These are phyloP conservation scores for Eimeria sp. DNA, from an alignment of 169 alveolate species.

Conservation along the genomic window DNA sequence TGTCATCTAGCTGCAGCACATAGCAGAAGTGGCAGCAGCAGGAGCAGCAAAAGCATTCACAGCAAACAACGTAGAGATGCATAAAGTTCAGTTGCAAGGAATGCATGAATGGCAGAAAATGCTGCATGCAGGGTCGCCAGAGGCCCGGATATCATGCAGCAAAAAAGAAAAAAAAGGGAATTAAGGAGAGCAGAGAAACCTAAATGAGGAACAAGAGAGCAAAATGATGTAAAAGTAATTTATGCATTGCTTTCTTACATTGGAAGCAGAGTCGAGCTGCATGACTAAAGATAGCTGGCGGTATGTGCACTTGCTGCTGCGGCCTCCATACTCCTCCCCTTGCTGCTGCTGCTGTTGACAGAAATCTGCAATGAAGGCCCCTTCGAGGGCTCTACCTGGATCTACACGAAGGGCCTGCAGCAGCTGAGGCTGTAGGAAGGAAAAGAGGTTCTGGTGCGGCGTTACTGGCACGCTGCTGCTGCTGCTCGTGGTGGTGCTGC, in stretches of 20 bases:
- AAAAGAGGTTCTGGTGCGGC: conserved; percentile 58
- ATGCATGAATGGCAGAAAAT: neutral
- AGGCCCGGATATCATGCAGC: neutral
- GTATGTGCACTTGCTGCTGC: conserved; percentile 9
- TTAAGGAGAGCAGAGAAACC: neutral
- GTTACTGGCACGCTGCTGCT: neutral
- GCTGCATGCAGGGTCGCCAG: neutral
- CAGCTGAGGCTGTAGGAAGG: conserved; percentile 59
- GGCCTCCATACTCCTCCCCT: neutral
- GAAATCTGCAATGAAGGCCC: conserved; percentile 18
- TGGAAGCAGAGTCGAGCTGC: conserved; percentile 59
- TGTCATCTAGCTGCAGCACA: conserved; percentile 26
- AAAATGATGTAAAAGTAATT: neutral
- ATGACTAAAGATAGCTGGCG: conserved; percentile 30
- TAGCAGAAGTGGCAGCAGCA: conserved; percentile 41
- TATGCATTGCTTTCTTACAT: neutral
- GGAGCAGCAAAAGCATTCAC: neutral
- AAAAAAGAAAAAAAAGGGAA: neutral
- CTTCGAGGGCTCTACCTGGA: conserved; percentile 44
- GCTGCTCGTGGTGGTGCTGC: conserved; percentile 42
- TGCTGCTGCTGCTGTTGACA: conserved; percentile 50
- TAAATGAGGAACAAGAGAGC: neutral
- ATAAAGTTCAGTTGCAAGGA: neutral
- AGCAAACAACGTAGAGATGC: too few species aligned
- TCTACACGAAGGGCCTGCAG: conserved; percentile 33